A percentile compares a stretch with the other conserved stretches of the same genome.
phyloP scores from a whole-genome alignment of 805 yeast species.

The Cyberlindnera saturnus region DNA sequence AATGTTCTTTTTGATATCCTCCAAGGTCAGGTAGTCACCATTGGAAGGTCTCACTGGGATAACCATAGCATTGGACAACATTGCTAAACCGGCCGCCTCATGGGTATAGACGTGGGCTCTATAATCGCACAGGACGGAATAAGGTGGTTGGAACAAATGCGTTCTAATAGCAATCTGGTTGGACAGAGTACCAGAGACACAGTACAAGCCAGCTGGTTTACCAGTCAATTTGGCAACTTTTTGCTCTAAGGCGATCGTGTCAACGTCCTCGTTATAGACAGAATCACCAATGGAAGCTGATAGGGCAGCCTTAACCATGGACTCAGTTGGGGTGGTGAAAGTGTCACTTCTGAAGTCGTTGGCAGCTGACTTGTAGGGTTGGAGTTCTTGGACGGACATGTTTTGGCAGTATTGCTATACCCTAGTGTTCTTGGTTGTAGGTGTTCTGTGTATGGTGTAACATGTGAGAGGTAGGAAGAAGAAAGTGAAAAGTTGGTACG shows the following conservation, averaged over 20 bases:
- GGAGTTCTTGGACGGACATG: conserved; percentile 34
- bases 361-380: conserved; percentile 44
- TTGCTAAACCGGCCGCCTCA: conserved; percentile 89
- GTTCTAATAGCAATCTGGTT: conserved; percentile 85
- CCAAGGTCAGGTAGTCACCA: conserved; percentile 68
- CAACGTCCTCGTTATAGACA: conserved; percentile 77
- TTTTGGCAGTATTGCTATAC: background rate
- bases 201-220: conserved; percentile 73
- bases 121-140: conserved; percentile 75
- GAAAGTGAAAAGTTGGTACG: background rate
- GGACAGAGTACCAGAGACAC: conserved; percentile 86
- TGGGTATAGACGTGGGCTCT: conserved; percentile 75
- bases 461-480: background rate
- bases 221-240: conserved; percentile 68
- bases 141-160: conserved; percentile 76
- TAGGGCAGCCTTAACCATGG: conserved; percentile 61
- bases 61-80: conserved; percentile 88
- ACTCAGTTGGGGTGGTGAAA: conserved; percentile 78
- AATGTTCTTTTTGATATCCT: conserved; percentile 57
- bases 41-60: conserved; percentile 76
- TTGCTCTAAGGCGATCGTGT: conserved; percentile 59
- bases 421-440: too few relatives aligned
- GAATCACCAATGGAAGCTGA: conserved; percentile 73
- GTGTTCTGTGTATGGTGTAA: too few relatives aligned
- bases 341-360: conserved; percentile 75